Percentiles rank a stretch among this genome's conserved stretches.
Evolutionary conservation across 2,329 filamentous ascomycete species (phyloP).

Genomic region (Cordyceps cicadae): DNA sequence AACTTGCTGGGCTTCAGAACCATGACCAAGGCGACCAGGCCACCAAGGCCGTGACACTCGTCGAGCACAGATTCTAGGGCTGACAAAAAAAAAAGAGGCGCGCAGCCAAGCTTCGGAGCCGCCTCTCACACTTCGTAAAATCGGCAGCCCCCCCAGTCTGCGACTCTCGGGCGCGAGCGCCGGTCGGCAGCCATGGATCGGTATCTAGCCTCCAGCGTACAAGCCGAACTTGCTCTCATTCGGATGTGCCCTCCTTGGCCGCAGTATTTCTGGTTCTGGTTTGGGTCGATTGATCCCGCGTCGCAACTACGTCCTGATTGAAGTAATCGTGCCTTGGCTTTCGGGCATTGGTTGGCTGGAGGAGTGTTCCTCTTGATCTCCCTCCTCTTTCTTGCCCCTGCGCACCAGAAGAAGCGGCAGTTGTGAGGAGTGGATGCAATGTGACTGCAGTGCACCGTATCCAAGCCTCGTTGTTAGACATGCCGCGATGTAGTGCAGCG

Average conservation of each 20-base stretch:
- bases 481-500: neutral
- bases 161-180: neutral
- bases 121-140: neutral
- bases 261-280: neutral
- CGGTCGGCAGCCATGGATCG: neutral
- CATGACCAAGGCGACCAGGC: neutral
- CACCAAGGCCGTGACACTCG: neutral
- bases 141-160: neutral
- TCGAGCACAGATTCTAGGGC: neutral
- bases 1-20: too few species aligned
- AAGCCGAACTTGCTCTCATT: neutral
- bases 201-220: neutral
- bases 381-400: neutral
- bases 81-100: neutral
- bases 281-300: neutral
- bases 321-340: neutral
- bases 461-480: neutral
- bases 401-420: neutral
- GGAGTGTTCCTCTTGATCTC: neutral
- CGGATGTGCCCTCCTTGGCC: neutral
- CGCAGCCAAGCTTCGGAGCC: neutral
- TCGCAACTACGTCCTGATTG: slow-evolving; percentile 4
- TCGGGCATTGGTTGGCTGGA: neutral
- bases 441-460: neutral
- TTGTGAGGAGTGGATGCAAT: neutral